Percentiles rank a stretch among this genome's conserved stretches.
phyloP scores from a whole-genome alignment of 805 yeast genomes.

The Saturnispora ahearnii region DNA sequence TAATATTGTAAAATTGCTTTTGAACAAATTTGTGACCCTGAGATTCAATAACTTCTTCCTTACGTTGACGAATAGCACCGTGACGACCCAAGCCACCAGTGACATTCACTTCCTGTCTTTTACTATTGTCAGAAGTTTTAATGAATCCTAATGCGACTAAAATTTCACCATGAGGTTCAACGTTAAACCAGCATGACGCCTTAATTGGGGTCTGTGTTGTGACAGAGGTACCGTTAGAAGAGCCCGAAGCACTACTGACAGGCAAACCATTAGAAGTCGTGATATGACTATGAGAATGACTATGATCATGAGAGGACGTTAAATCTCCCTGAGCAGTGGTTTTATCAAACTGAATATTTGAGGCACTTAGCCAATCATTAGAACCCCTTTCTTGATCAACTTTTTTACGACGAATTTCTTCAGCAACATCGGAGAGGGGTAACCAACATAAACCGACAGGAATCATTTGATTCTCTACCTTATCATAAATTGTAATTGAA shows the following conservation, averaged over 20 bases:
- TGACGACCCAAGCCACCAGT: slow-evolving; percentile 81
- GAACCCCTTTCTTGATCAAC: slow-evolving; percentile 62
- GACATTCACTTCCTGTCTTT: slow-evolving; percentile 35
- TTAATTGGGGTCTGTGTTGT: slow-evolving; percentile 12
- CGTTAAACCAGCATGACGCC: slow-evolving; percentile 74
- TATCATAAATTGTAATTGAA: slow-evolving; percentile 81
- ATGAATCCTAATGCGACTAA: slow-evolving; percentile 70
- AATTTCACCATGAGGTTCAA: slow-evolving; percentile 93
- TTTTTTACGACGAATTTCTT: slow-evolving; percentile 86
- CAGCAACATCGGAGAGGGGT: slow-evolving; percentile 82
- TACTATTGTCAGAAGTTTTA: slow-evolving; percentile 41
- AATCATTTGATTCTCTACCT: slow-evolving; percentile 50
- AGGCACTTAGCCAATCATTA: slow-evolving; percentile 86
- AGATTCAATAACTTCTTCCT: slow-evolving; percentile 83
- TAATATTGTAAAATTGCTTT: slow-evolving; percentile 88
- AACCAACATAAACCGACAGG: slow-evolving; percentile 96
- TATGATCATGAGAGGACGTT: neutral
- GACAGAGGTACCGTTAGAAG: neutral
- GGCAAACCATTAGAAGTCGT: neutral
- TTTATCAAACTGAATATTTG: slow-evolving; percentile 33
- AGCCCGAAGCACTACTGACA: neutral
- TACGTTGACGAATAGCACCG: slow-evolving; percentile 94
- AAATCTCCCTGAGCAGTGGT: neutral
- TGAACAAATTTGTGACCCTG: slow-evolving; percentile 97
- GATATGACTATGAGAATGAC: neutral